Conservation (phyloP, 139 green algal species). For the Closterium sp. region DNA sequence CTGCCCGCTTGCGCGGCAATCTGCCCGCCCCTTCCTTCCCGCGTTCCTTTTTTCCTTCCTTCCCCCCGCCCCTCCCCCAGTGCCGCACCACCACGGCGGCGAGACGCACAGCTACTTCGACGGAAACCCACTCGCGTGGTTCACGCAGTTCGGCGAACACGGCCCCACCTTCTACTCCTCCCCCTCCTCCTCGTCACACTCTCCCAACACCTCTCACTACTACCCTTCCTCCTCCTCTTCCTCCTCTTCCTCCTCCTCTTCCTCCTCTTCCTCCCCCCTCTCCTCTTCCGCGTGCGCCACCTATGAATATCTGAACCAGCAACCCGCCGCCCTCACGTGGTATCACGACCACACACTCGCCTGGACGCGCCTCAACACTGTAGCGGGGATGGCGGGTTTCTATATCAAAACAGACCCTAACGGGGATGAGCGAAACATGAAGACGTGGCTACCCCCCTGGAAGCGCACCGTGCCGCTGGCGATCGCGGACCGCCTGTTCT, state of each 20-base stretch:
- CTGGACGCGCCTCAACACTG: slow-evolving; percentile 29
- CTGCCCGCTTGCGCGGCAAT: neutral
- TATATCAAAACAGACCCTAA: slow-evolving; percentile 20
- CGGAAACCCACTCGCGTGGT: slow-evolving; percentile 24
- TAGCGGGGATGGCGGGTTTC: slow-evolving; percentile 17
- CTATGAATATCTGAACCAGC: slow-evolving; percentile 17
- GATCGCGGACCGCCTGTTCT: slow-evolving; percentile 2
- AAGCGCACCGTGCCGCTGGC: slow-evolving; percentile 21
- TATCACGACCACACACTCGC: slow-evolving; percentile 44
- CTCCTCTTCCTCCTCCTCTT: neutral
- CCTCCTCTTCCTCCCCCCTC: no score
- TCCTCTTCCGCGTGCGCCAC: neutral
- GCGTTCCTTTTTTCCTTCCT: no score
- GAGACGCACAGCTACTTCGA: slow-evolving; percentile 4
- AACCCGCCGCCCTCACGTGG: slow-evolving; percentile 2
- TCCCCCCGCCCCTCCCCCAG: slow-evolving; percentile 8
- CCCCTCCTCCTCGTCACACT: neutral
- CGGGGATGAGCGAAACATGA: neutral
- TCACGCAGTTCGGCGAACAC: neutral
- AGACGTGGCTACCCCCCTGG: neutral
- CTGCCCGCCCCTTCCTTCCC: neutral
- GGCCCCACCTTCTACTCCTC: slow-evolving; percentile 15
- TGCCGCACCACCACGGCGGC: slow-evolving; percentile 14
- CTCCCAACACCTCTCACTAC: neutral
- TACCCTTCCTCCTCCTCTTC: neutral